Evolutionary conservation across 371 early-diverging fungal genomes (phyloP).

Genomic region (Circinella umbellata): DNA sequence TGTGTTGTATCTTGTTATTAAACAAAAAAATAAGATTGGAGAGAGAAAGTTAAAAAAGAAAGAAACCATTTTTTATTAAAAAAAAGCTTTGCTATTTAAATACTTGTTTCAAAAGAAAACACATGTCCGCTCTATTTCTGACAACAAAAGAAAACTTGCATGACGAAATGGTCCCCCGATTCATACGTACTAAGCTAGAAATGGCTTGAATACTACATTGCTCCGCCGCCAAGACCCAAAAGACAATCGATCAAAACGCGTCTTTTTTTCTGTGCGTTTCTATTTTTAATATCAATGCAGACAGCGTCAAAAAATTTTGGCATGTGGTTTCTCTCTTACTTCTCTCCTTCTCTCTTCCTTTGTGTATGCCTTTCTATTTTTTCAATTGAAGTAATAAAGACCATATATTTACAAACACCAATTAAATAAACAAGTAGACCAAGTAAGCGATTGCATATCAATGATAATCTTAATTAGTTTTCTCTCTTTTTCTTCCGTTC

Average conservation of each 20-base stretch:
- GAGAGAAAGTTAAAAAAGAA: neutral
- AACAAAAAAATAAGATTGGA: neutral
- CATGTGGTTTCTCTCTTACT: neutral
- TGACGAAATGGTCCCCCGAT: slow-evolving; percentile 6
- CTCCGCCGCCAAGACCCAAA: slow-evolving; percentile 4
- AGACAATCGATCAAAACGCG: neutral
- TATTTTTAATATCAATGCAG: slow-evolving; percentile 4
- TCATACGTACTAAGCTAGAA: neutral
- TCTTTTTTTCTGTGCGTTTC: slow-evolving; percentile 6
- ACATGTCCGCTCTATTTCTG: slow-evolving; percentile 3
- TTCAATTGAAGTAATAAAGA: no score
- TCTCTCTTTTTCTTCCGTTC: no score
- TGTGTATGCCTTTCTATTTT: no score
- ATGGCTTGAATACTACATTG: neutral
- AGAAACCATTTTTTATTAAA: neutral
- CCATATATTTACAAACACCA: no score
- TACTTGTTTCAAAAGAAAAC: neutral
- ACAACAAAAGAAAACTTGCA: slow-evolving; percentile 1
- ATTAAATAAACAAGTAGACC: no score
- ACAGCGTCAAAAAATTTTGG: neutral
- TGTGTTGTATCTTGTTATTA: neutral
- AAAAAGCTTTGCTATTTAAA: neutral
- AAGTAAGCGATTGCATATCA: no score
- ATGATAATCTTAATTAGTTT: no score
- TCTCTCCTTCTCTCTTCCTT: no score